phyloP scores from a whole-genome alignment of 768 basidiomycete genomes.

The Lactifluus pinguis region DNA sequence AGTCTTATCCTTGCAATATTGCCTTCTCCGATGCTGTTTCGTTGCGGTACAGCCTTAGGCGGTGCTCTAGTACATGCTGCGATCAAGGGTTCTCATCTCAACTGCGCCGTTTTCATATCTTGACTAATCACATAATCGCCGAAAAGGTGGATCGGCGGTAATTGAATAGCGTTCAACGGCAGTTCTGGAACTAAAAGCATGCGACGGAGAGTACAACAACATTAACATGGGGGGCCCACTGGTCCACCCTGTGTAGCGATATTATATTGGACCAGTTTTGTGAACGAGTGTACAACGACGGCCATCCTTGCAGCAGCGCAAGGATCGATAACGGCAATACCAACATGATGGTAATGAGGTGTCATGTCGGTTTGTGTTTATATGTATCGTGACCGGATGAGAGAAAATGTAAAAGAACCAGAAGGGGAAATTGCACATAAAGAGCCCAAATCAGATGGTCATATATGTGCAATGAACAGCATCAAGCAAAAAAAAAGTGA shows the following conservation, averaged over 20 bases:
- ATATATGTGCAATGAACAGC: constrained; percentile 10
- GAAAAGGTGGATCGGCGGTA: too few relatives aligned
- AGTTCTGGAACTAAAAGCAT: too few relatives aligned
- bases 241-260: constrained; percentile 7
- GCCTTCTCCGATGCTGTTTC: too few relatives aligned
- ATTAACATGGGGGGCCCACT: constrained; percentile 12
- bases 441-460: constrained; percentile 6
- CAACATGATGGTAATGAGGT: constrained; percentile 21
- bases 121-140: not conserved
- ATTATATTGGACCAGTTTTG: constrained; percentile 11
- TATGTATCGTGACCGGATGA: constrained; percentile 11
- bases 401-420: not conserved
- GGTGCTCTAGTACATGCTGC: not conserved
- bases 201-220: constrained; percentile 3
- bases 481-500: not conserved
- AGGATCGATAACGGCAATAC: constrained; percentile 20
- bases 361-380: constrained; percentile 20
- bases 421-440: constrained; percentile 5
- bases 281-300: constrained; percentile 10
- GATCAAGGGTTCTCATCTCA: not conserved
- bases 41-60: too few relatives aligned
- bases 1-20: too few relatives aligned
- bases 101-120: not conserved
- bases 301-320: constrained; percentile 3
- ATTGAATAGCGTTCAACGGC: too few relatives aligned